Percentiles rank a stretch among this genome's conserved stretches.
phyloP scores from a whole-genome alignment of 1,284 basidiomycete species.

The Ceratobasidium sp. region DNA sequence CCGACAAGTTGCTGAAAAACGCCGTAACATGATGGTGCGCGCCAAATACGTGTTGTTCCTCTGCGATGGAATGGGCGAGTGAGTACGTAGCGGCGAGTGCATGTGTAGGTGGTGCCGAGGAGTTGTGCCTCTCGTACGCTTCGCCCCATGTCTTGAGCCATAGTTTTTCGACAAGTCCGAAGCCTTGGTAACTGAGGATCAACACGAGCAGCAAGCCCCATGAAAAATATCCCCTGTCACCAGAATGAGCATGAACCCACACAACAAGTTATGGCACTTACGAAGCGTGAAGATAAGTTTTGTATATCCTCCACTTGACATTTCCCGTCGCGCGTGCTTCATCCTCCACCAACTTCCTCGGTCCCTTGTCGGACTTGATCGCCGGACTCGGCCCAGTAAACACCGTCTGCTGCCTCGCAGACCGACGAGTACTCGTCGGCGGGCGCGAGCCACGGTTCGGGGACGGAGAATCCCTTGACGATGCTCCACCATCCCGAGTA shows the following conservation, averaged over 20 bases:
- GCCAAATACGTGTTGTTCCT: slow-evolving; percentile 27
- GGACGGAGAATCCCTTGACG: slow-evolving; percentile 21
- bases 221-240: slow-evolving; percentile 49
- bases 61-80: slow-evolving; percentile 6
- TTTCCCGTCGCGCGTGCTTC: slow-evolving; percentile 79
- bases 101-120: background rate
- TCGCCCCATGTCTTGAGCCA: slow-evolving; percentile 79
- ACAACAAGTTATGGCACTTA: slow-evolving; percentile 12
- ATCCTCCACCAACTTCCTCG: slow-evolving; percentile 75
- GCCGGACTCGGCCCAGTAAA: slow-evolving; percentile 18
- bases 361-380: slow-evolving; percentile 60
- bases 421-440: slow-evolving; percentile 52
- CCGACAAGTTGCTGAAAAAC: slow-evolving; percentile 19
- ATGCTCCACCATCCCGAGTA: background rate
- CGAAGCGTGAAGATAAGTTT: slow-evolving; percentile 73
- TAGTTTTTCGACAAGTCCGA: slow-evolving; percentile 71
- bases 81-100: slow-evolving; percentile 20
- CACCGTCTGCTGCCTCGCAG: slow-evolving; percentile 51
- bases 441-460: slow-evolving; percentile 28
- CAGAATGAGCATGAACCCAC: background rate
- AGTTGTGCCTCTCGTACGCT: slow-evolving; percentile 47
- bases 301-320: slow-evolving; percentile 85
- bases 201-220: slow-evolving; percentile 55
- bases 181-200: slow-evolving; percentile 59
- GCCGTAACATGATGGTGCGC: slow-evolving; percentile 21